phyloP scores from a whole-genome alignment of 2,329 filamentous ascomycete species.

The Lasiodiplodia hormozganensis region DNA sequence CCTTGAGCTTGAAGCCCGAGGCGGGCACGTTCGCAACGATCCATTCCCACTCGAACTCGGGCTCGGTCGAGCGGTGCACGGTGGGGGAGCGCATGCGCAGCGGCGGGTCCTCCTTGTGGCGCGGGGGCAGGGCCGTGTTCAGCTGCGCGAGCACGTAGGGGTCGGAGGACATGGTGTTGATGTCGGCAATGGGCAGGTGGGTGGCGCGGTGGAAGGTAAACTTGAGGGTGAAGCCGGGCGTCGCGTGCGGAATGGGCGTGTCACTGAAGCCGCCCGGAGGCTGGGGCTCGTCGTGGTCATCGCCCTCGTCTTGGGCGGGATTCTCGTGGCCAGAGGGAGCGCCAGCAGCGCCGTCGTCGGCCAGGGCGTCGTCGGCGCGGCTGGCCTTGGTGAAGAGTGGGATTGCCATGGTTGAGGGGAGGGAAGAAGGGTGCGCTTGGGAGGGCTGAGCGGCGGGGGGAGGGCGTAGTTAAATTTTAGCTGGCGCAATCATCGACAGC shows the following conservation, averaged over 20 bases:
- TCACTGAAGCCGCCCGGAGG: constrained; percentile 81
- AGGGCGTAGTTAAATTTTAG: constrained; percentile 7
- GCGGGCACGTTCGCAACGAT: constrained; percentile 84
- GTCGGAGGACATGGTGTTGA: constrained; percentile 79
- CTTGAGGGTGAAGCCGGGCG: constrained; percentile 81
- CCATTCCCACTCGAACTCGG: constrained; percentile 86
- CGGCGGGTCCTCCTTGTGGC: constrained; percentile 86
- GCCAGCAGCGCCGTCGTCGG: constrained; percentile 9
- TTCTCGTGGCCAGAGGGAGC: constrained; percentile 12
- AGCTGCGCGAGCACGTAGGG: constrained; percentile 83
- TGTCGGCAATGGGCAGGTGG: constrained; percentile 83
- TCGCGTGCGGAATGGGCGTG: constrained; percentile 76
- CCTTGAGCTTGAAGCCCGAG: constrained; percentile 83
- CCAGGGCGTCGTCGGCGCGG: constrained; percentile 5
- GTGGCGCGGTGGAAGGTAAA: constrained; percentile 82
- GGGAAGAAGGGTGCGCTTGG: not conserved
- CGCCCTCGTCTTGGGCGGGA: not conserved
- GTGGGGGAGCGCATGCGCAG: constrained; percentile 79
- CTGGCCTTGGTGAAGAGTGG: not conserved
- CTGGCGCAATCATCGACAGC: constrained; percentile 7
- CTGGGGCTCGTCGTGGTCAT: constrained; percentile 52
- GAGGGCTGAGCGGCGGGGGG: not conserved
- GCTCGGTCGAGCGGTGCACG: constrained; percentile 72
- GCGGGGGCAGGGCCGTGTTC: constrained; percentile 69
- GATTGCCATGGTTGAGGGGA: constrained; percentile 5